A percentile compares a stretch with the other conserved stretches of the same genome.
These are phyloP conservation scores for Komagataella pastoris DNA, from an alignment of 805 yeast species.

Conservation along the genomic window DNA sequence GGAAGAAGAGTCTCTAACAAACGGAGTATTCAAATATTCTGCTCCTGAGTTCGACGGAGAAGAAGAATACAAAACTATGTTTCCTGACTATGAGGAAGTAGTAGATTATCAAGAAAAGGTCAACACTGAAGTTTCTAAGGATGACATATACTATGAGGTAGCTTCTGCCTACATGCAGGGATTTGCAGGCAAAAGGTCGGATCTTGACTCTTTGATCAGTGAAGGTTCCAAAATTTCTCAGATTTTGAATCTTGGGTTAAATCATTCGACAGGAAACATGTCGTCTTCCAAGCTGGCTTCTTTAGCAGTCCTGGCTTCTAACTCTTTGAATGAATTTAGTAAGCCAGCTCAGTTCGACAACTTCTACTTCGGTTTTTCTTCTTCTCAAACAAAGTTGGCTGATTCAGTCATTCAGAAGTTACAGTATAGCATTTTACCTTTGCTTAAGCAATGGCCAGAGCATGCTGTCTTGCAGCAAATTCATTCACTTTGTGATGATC, in stretches of 20 bases:
- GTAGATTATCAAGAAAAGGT: slow-evolving; percentile 21
- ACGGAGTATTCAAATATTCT: slow-evolving; percentile 50
- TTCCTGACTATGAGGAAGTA: slow-evolving; percentile 79
- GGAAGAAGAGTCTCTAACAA: slow-evolving; percentile 44
- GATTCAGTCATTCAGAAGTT: slow-evolving; percentile 31
- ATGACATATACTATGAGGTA: slow-evolving; percentile 31
- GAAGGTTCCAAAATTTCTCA: slow-evolving; percentile 3
- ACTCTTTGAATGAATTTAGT: neutral
- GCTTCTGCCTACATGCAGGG: slow-evolving; percentile 34
- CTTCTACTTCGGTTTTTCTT: slow-evolving; percentile 55
- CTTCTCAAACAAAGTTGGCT: slow-evolving; percentile 49
- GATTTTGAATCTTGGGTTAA: neutral
- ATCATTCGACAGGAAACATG: neutral
- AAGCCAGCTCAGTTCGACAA: slow-evolving; percentile 58
- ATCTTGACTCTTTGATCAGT: slow-evolving; percentile 3
- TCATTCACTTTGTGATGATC: slow-evolving; percentile 49
- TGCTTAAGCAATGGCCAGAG: slow-evolving; percentile 79
- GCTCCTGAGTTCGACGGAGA: slow-evolving; percentile 59
- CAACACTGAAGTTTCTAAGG: slow-evolving; percentile 12
- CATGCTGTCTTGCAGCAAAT: slow-evolving; percentile 78
- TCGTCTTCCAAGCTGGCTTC: neutral
- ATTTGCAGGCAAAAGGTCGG: slow-evolving; percentile 11
- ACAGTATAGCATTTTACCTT: slow-evolving; percentile 26
- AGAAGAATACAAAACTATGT: slow-evolving; percentile 64
- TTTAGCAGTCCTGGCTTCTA: neutral